Evolutionary conservation across 176 grass and related monocot genomes (phyloP), one percentile per base, ranked within the genome.

Genomic region (Carex parvula): DNA sequence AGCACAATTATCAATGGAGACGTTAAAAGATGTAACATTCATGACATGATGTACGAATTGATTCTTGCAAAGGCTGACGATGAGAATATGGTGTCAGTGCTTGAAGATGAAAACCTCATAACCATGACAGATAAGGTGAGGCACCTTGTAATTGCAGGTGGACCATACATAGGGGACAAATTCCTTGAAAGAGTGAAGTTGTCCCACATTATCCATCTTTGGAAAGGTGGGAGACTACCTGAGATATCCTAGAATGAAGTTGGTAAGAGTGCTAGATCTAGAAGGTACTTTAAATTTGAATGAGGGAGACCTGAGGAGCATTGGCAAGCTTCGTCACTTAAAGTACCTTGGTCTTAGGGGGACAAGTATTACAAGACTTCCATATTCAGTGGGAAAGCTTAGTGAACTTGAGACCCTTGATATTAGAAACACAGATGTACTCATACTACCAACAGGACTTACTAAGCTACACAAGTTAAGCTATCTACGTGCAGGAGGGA

Each of bases 211-310:
- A 26, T 26, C 41, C 41, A 79, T 87, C 0, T 87, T 89, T 17
- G 73, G 54, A 0, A 6, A 74, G 24, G 60, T 57, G 50, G 26
- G 17, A 13, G 0, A 64, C 11, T 85, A 81, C 29, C 13, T 84
- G 1, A 1, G 64, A 3, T 90, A 63, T 0, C 3, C 65, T 2
- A 74, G 52, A 26, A 79, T 91, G 86, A 80, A 10, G 3, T 5
- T 89, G 9, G 37, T 91, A 1, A 68, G 87, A 8, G 84, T 91
- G 26, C 33, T 91, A 0, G 87, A 91, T 17, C 48, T 91, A 20
- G 84, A 91, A 74, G 50, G 5, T 1, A 50, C 56, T 0, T 0
- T 0, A 0, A 26, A 62, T 8, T 4, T 89, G 6, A 0, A 17
- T 0, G 11, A 78, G 4, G 5, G 18, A 3, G 22, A 91, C 18